A percentile compares a stretch with the other conserved stretches of the same genome.
Conservation (phyloP, 495 filamentous ascomycete species). For the Hypoxylon lienhwacheense region DNA sequence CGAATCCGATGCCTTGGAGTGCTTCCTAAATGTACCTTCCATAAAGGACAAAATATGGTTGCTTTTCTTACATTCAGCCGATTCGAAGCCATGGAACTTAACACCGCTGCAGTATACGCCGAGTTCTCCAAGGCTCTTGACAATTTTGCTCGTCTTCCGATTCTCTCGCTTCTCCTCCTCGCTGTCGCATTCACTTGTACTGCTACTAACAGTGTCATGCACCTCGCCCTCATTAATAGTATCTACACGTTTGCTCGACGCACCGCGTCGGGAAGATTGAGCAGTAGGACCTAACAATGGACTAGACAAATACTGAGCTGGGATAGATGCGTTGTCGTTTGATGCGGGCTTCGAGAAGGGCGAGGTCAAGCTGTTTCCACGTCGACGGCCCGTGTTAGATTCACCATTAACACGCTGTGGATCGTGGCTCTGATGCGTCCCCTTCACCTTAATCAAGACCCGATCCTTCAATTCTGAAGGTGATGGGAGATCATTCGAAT, state of each 20-base stretch:
- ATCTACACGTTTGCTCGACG: conserved; percentile 42
- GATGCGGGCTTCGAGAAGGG: conserved; percentile 64
- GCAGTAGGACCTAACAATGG: conserved; percentile 49
- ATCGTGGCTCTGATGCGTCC: conserved; percentile 48
- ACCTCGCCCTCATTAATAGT: conserved; percentile 56
- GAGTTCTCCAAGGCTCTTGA: conserved; percentile 76
- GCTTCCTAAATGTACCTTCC: conserved; percentile 78
- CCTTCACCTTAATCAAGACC: conserved; percentile 94
- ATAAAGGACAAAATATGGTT: conserved; percentile 96
- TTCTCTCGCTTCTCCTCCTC: conserved; percentile 59
- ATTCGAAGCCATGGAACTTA: conserved; percentile 75
- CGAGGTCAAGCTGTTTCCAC: conserved; percentile 79
- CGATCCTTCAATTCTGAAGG: conserved; percentile 80
- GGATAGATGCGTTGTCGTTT: conserved; percentile 57
- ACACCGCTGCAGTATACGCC: conserved; percentile 88
- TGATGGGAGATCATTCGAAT: conserved; percentile 69
- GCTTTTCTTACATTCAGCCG: conserved; percentile 72
- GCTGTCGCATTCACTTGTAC: conserved; percentile 61
- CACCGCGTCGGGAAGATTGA: conserved; percentile 38
- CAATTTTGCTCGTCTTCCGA: conserved; percentile 80
- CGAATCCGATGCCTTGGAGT: conserved; percentile 68
- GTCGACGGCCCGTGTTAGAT: conserved; percentile 56
- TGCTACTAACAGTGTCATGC: conserved; percentile 53
- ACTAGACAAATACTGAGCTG: conserved; percentile 59
- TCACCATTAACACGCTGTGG: conserved; percentile 42